phyloP scores from a whole-genome alignment of 2,329 filamentous ascomycete genomes.

The Pseudogymnoascus sp. region DNA sequence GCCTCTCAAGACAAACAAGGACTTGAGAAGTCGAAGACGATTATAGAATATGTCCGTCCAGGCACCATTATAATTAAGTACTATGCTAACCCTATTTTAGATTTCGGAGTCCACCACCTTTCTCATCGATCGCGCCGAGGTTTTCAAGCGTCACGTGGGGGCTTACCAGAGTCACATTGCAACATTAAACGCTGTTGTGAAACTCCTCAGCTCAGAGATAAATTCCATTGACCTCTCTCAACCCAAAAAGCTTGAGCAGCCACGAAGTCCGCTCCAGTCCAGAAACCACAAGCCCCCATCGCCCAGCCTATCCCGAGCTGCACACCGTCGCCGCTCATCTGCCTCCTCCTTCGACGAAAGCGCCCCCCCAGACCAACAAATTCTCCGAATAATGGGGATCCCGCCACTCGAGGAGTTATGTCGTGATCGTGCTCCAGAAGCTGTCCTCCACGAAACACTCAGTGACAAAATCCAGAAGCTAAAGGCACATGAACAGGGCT shows the following conservation, averaged over 20 bases:
- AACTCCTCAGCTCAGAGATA: conserved; percentile 39
- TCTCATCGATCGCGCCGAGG: conserved; percentile 39
- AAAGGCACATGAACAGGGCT: conserved; percentile 36
- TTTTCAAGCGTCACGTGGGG: conserved; percentile 36
- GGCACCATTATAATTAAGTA: background rate
- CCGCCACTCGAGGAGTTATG: conserved; percentile 31
- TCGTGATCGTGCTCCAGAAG: conserved; percentile 19
- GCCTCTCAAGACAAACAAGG: conserved; percentile 37
- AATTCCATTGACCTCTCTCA: conserved; percentile 7
- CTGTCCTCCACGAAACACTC: conserved; percentile 24
- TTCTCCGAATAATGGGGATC: conserved; percentile 42
- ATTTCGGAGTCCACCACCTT: conserved; percentile 45
- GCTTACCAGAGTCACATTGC: conserved; percentile 40
- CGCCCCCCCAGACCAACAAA: conserved; percentile 29
- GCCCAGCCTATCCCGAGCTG: conserved; percentile 23
- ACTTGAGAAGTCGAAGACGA: conserved; percentile 38
- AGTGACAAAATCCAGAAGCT: conserved; percentile 36
- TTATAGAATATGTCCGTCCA: conserved; percentile 43
- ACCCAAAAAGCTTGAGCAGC: conserved; percentile 14
- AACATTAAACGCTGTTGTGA: conserved; percentile 33
- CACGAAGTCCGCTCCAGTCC: conserved; percentile 9
- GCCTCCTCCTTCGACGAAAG: conserved; percentile 35
- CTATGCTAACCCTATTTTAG: conserved; percentile 27
- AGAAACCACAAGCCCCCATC: conserved; percentile 17
- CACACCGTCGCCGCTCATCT: conserved; percentile 22